Evolutionary conservation across 257 asterid genomes (phyloP).

Genomic region (Jaltomata sinuosa): DNA sequence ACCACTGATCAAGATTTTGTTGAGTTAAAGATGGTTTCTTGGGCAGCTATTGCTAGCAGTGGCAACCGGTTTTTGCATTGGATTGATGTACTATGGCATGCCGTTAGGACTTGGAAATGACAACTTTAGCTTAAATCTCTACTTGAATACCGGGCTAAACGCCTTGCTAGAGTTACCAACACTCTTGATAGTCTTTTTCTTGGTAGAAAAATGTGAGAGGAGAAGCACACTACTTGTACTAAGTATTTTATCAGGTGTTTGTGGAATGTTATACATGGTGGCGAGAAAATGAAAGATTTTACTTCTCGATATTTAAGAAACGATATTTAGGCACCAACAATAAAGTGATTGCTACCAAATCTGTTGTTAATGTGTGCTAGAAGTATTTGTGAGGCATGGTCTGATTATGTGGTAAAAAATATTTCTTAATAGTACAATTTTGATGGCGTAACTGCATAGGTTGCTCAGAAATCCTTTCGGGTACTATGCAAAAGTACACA

Average conservation of each 20-base stretch:
- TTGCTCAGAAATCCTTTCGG: no score
- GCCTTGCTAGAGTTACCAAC: conserved; percentile 28
- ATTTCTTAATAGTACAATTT: no score
- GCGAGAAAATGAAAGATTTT: conserved; percentile 4
- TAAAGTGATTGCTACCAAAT: no score
- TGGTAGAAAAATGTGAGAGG: conserved; percentile 18
- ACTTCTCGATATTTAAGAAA: no score
- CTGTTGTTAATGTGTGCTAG: no score
- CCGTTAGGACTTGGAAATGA: conserved; percentile 35
- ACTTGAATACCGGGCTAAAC: conserved; percentile 22
- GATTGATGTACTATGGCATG: conserved; percentile 34
- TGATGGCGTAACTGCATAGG: no score
- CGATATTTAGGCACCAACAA: no score
- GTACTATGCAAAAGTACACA: no score
- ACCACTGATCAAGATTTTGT: neutral
- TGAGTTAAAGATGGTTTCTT: neutral
- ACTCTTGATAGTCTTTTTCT: conserved; percentile 6
- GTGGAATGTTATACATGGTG: conserved; percentile 11
- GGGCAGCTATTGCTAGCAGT: conserved; percentile 4
- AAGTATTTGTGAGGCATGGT: no score
- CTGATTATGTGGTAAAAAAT: no score
- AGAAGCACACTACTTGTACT: conserved; percentile 17
- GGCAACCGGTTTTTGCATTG: conserved; percentile 27
- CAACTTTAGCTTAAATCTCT: conserved; percentile 24
- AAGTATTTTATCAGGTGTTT: conserved; percentile 16